A percentile compares a stretch with the other conserved stretches of the same genome.
These are phyloP conservation scores for Casuarina equisetifolia DNA, from an alignment of 306 rosid genomes.

Conservation along the genomic window DNA sequence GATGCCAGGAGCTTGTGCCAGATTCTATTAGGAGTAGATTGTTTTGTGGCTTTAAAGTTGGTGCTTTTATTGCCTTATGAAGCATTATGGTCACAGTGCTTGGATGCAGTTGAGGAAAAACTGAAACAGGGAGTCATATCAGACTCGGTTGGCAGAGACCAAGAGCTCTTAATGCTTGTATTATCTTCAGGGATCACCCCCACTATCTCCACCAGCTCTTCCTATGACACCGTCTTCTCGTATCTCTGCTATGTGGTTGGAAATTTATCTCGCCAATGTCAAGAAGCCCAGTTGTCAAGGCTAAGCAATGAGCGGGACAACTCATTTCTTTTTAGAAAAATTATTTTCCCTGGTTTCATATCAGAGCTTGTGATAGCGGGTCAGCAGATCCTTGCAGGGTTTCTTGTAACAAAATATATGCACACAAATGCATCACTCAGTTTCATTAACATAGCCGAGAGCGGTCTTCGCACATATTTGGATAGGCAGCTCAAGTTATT, in stretches of 20 bases:
- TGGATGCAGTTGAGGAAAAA: slow-evolving; percentile 63
- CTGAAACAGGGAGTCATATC: slow-evolving; percentile 61
- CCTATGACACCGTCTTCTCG: slow-evolving; percentile 64
- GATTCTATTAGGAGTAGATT: slow-evolving; percentile 51
- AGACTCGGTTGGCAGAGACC: slow-evolving; percentile 43
- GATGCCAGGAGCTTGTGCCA: slow-evolving; percentile 56
- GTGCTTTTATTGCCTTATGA: slow-evolving; percentile 65
- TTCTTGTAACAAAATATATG: slow-evolving; percentile 73
- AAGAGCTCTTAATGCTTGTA: slow-evolving; percentile 61
- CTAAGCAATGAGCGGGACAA: slow-evolving; percentile 32
- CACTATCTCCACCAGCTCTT: slow-evolving; percentile 42
- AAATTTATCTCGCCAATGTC: slow-evolving; percentile 57
- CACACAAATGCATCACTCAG: slow-evolving; percentile 66
- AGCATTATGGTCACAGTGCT: slow-evolving; percentile 55
- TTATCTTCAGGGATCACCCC: slow-evolving; percentile 66
- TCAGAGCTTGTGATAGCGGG: slow-evolving; percentile 86
- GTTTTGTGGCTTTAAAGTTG: slow-evolving; percentile 69
- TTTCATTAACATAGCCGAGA: slow-evolving; percentile 67
- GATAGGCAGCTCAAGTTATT: slow-evolving; percentile 62
- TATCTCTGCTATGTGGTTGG: slow-evolving; percentile 78
- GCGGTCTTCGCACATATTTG: slow-evolving; percentile 63
- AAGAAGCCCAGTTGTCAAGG: slow-evolving; percentile 46
- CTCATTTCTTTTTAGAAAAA: slow-evolving; percentile 47
- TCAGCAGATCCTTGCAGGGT: slow-evolving; percentile 85
- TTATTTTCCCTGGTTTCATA: slow-evolving; percentile 64